These are phyloP conservation scores for Fusarium falciforme DNA, from an alignment of 2,329 filamentous ascomycete genomes.

Conservation along the genomic window DNA sequence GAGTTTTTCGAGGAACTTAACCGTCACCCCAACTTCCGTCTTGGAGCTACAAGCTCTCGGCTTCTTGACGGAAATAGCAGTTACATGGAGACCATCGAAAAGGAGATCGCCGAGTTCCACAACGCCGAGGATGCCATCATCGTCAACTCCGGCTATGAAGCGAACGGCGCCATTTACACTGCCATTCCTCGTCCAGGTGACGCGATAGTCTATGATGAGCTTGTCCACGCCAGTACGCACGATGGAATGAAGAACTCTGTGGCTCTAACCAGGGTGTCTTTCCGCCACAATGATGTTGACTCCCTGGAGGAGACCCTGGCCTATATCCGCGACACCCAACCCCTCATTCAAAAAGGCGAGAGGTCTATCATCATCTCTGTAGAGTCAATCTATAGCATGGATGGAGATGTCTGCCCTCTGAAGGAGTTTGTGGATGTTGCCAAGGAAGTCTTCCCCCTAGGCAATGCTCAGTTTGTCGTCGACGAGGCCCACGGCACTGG, in stretches of 20 bases:
- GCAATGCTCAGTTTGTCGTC: conserved; percentile 61
- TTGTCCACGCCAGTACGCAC: conserved; percentile 74
- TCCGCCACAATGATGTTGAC: conserved; percentile 58
- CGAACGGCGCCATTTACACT: conserved; percentile 63
- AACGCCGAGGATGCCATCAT: conserved; percentile 67
- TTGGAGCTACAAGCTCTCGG: conserved; percentile 67
- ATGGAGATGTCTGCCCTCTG: conserved; percentile 57
- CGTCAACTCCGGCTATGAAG: conserved; percentile 69
- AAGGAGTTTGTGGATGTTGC: conserved; percentile 50
- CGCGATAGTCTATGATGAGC: conserved; percentile 71
- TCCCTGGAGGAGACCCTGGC: conserved; percentile 52
- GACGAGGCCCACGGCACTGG: conserved; percentile 68
- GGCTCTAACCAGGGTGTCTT: conserved; percentile 57
- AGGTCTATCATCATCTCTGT: conserved; percentile 53
- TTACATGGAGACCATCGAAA: conserved; percentile 62
- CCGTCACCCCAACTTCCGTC: conserved; percentile 54
- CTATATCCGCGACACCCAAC: conserved; percentile 45
- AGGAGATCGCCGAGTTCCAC: conserved; percentile 74
- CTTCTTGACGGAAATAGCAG: conserved; percentile 73
- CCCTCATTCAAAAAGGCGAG: conserved; percentile 41
- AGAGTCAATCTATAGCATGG: conserved; percentile 61
- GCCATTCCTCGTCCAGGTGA: conserved; percentile 64
- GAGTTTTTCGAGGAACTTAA: conserved; percentile 61
- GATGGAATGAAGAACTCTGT: conserved; percentile 72
- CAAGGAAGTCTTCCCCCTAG: conserved; percentile 48